Percentiles rank a stretch among this genome's conserved stretches.
Conservation (phyloP, 2,329 filamentous ascomycete species). For the Fusarium sp. region DNA sequence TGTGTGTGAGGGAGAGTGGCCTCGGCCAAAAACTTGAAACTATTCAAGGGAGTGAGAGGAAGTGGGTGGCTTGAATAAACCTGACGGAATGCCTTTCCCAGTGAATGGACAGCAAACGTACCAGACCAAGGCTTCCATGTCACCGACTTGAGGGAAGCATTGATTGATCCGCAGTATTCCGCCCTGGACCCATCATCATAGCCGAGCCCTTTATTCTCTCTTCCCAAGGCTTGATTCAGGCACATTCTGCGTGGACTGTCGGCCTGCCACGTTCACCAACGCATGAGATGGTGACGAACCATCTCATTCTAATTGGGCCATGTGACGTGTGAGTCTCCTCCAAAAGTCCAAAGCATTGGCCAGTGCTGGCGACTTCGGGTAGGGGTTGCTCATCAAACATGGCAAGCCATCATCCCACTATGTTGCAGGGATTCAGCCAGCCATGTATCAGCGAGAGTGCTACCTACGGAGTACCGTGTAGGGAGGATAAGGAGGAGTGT, state of each 20-base stretch:
- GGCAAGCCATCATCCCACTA: slow-evolving; percentile 8
- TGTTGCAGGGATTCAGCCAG: not conserved
- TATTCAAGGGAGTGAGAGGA: not conserved
- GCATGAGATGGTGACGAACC: slow-evolving; percentile 22
- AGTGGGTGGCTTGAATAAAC: not conserved
- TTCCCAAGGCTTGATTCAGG: slow-evolving; percentile 10
- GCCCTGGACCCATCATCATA: not conserved
- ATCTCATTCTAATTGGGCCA: not conserved
- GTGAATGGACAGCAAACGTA: not conserved
- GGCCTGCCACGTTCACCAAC: slow-evolving; percentile 19
- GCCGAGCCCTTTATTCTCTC: not conserved
- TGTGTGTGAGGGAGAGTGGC: not conserved
- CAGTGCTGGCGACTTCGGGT: slow-evolving; percentile 7
- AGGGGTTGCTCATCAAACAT: slow-evolving; percentile 5
- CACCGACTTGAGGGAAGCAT: not conserved
- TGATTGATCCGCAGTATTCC: not conserved
- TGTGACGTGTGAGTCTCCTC: slow-evolving; percentile 1
- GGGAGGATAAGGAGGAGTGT: not conserved
- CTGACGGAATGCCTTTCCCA: not conserved
- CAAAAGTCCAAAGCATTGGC: slow-evolving; percentile 1
- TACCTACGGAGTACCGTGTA: not conserved
- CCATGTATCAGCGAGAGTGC: not conserved
- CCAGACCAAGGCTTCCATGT: not conserved
- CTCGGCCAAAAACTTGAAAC: not conserved
- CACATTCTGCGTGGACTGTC: slow-evolving; percentile 8